Conservation (phyloP, 192 early-diverging fungal genomes). For the Coemansia sp. region DNA sequence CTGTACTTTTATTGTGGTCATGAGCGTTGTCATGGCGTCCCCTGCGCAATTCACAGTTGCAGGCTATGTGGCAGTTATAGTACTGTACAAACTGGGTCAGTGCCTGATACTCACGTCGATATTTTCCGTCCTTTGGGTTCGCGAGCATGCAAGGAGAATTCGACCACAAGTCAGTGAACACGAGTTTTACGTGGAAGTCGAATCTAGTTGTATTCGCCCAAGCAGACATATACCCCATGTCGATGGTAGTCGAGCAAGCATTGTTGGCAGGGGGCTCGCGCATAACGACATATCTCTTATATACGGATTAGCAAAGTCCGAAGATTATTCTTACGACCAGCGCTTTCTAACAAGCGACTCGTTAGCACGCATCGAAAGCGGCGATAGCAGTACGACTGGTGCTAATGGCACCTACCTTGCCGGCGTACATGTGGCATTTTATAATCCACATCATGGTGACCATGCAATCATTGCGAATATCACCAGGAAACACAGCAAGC, state of each 20-base stretch:
- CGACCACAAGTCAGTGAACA: constrained; percentile 26
- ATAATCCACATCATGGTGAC: neutral
- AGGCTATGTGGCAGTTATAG: constrained; percentile 18
- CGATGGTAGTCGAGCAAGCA: neutral
- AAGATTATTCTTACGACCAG: neutral
- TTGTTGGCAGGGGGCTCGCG: neutral
- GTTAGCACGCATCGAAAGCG: neutral
- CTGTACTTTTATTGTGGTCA: constrained; percentile 23
- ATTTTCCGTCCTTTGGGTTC: constrained; percentile 33
- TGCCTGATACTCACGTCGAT: constrained; percentile 31
- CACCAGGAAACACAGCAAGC: constrained; percentile 24
- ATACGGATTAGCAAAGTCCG: neutral
- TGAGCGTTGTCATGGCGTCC: constrained; percentile 5
- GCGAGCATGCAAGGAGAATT: constrained; percentile 36
- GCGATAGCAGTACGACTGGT: neutral
- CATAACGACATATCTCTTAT: neutral
- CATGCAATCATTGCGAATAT: neutral
- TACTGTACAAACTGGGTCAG: constrained; percentile 35
- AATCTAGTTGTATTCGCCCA: neutral
- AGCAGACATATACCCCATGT: neutral
- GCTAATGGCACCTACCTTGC: neutral
- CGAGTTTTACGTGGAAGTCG: constrained; percentile 25
- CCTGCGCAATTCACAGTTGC: constrained; percentile 11
- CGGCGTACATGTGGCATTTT: neutral
- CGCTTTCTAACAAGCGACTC: neutral